These are phyloP conservation scores for Ogataea trehalophila DNA, from an alignment of 805 yeast species.

Conservation along the genomic window DNA sequence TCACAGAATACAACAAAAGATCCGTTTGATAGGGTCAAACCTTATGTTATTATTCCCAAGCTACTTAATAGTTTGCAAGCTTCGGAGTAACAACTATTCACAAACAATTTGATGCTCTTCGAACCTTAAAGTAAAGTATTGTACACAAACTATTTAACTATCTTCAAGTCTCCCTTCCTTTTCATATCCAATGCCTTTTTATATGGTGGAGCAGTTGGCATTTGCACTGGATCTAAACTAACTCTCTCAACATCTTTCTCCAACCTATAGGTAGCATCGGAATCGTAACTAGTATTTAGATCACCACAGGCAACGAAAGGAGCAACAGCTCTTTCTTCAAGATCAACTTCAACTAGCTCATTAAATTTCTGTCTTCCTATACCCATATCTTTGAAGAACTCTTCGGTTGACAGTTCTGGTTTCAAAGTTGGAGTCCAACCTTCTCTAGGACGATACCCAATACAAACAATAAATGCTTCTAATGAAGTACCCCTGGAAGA, in stretches of 20 bases:
- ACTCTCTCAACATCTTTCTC: conserved; percentile 35
- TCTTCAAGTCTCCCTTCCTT: conserved; percentile 57
- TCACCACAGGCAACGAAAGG: conserved; percentile 97
- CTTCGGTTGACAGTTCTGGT: conserved; percentile 61
- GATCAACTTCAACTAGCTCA: conserved; percentile 43
- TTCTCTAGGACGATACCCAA: conserved; percentile 76
- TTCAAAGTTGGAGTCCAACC: conserved; percentile 73
- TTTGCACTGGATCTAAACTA: conserved; percentile 86
- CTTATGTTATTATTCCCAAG: no score
- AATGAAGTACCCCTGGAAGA: conserved; percentile 92
- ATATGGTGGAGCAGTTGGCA: conserved; percentile 96
- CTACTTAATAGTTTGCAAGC: no score
- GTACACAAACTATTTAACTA: conserved; percentile 12
- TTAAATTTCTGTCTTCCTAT: conserved; percentile 51
- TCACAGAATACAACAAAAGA: no score
- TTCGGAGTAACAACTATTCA: no score
- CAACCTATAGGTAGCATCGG: conserved; percentile 87
- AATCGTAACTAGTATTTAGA: conserved; percentile 68
- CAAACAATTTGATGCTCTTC: no score
- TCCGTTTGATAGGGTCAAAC: no score
- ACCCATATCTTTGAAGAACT: conserved; percentile 62
- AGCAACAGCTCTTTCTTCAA: conserved; percentile 72
- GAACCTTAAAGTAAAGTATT: no score
- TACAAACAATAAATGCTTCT: conserved; percentile 91
- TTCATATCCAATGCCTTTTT: conserved; percentile 86